Evolutionary conservation across 2,329 filamentous ascomycete species (phyloP).

Genomic region (Ophiostoma piceae): DNA sequence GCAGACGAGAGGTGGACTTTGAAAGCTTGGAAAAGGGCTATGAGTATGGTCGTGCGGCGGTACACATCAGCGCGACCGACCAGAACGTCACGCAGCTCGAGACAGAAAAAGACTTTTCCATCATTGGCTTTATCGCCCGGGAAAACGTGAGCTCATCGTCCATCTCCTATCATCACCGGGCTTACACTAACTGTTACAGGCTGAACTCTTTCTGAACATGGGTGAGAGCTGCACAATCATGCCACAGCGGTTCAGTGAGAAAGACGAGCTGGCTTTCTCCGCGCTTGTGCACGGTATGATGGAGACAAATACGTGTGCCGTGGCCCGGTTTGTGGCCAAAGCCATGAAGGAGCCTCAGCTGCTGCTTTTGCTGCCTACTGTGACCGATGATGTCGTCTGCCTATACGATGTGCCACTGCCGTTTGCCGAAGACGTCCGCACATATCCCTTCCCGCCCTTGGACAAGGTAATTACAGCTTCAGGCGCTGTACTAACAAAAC

Average conservation of each 20-base stretch:
- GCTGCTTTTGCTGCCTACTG: constrained; percentile 70
- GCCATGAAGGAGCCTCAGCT: constrained; percentile 73
- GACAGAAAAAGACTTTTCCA: constrained; percentile 66
- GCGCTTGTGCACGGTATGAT: constrained; percentile 83
- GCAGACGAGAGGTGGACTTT: constrained; percentile 73
- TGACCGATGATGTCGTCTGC: constrained; percentile 75
- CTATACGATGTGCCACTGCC: constrained; percentile 86
- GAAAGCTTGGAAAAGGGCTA: constrained; percentile 90
- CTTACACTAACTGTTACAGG: constrained; percentile 42
- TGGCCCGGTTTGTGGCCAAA: constrained; percentile 80
- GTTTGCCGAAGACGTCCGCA: constrained; percentile 85
- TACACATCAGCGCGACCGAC: constrained; percentile 82
- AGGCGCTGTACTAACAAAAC: constrained; percentile 71
- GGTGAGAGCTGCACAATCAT: constrained; percentile 74
- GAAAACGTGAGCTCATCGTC: constrained; percentile 50
- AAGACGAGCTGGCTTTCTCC: constrained; percentile 77
- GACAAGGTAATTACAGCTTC: constrained; percentile 84
- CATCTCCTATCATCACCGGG: not conserved
- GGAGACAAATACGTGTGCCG: constrained; percentile 77
- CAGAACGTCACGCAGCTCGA: constrained; percentile 84
- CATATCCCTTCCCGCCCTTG: constrained; percentile 86
- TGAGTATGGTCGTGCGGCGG: constrained; percentile 85
- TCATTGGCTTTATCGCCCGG: constrained; percentile 78
- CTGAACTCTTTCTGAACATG: constrained; percentile 79
- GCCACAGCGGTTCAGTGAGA: constrained; percentile 70